phyloP scores from a whole-genome alignment of 306 rosid genomes.

The Quillaja saponaria region DNA sequence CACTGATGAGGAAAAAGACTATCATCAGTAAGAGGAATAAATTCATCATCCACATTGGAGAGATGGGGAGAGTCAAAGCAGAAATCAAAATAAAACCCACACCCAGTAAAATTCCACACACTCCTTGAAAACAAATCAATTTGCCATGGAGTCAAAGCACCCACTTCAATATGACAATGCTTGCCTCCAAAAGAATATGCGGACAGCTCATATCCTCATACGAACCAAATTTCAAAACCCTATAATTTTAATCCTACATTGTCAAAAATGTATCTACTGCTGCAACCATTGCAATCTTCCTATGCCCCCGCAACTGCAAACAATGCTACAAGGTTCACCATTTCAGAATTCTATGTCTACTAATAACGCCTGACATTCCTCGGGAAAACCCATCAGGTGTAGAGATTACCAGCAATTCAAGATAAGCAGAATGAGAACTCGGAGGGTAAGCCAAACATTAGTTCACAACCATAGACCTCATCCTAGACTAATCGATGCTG shows the following conservation, averaged over 20 bases:
- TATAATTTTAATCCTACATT: slow-evolving; percentile 56
- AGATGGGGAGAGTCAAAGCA: slow-evolving; percentile 36
- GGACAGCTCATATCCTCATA: slow-evolving; percentile 53
- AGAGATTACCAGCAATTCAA: slow-evolving; percentile 37
- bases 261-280: slow-evolving; percentile 41
- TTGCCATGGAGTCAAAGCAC: slow-evolving; percentile 60
- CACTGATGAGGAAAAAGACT: slow-evolving; percentile 47
- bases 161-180: slow-evolving; percentile 35
- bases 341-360: background rate
- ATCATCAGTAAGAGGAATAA: slow-evolving; percentile 43
- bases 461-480: slow-evolving; percentile 32
- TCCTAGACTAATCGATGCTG: slow-evolving; percentile 80
- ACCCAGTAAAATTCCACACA: slow-evolving; percentile 50
- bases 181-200: slow-evolving; percentile 88
- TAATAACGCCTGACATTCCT: slow-evolving; percentile 35
- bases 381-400: slow-evolving; percentile 33
- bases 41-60: slow-evolving; percentile 43
- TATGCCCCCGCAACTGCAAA: slow-evolving; percentile 38
- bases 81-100: slow-evolving; percentile 41
- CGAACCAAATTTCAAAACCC: slow-evolving; percentile 54
- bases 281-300: slow-evolving; percentile 46
- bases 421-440: slow-evolving; percentile 43
- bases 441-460: slow-evolving; percentile 39
- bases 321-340: slow-evolving; percentile 31
- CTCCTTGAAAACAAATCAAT: slow-evolving; percentile 57